Base-by-base conservation (phyloP, 2,329 filamentous ascomycete genomes). In the Diaporthe destruens region DNA sequence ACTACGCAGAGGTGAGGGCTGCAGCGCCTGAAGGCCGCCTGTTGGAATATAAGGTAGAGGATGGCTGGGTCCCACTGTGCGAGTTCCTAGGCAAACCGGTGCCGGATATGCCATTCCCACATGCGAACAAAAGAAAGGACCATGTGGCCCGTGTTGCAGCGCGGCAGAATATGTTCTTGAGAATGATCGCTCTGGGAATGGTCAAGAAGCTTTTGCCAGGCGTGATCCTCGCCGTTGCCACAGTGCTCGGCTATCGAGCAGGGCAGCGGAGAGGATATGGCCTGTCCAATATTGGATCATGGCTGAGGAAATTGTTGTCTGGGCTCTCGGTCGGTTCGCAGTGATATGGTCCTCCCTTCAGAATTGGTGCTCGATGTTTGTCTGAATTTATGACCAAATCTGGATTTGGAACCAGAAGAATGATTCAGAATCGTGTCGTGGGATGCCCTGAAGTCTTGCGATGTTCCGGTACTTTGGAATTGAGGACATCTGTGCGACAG, bases 31-130 rank as follows among this genome's bases (percentile, higher is more conserved):
- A 42, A 3, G 73, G 61, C 16, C 47, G 61, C 53, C 67, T 74
- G 53, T 34, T 74, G 34, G 71, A 74, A 42, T 72, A 71, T 51
- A 73, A 71, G 51, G 44, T 74, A 12, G 73, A 63, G 18, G 73
- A 74, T n/a, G 73, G 73, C 2, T 74, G 73, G 73, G 73, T 55
- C 36, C 71, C 71, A 7, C 59, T 74, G 67, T 74, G 73, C 29
- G 55, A 65, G 49, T 73, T 74, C 39, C 49, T 74, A 12, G 73
- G 73, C 3, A 73, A 68, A 67, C 67, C 67, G 9, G 55, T 74
- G 20, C 73, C 73, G 20, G 54, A 72, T 8, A 44, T 71, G 59
- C 73, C 71, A 0, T 74, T 74, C 23, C 73, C 73, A 8, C 69
- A 71, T 44, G 66, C 65, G 16, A 74, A 74, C 44, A 68, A 68